Percentiles rank a stretch among this genome's conserved stretches.
These are phyloP conservation scores for Paspalum vaginatum DNA, from an alignment of 176 grass and related monocot genomes.

Conservation along the genomic window DNA sequence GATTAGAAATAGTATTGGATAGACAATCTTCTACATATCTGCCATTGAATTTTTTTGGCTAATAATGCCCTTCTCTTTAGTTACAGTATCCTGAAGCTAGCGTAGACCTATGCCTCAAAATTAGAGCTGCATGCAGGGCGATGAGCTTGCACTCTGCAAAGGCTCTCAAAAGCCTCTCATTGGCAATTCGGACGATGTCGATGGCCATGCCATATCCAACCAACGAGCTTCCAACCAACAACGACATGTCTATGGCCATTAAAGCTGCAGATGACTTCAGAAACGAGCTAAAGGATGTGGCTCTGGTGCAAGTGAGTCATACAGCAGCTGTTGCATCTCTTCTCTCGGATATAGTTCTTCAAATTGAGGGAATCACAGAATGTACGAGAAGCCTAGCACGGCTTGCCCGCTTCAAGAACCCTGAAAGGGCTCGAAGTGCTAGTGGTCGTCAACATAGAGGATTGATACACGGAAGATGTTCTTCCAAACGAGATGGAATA, in stretches of 20 bases:
- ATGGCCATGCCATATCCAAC: slow-evolving; percentile 48
- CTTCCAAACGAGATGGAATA: not conserved
- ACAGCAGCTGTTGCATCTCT: slow-evolving; percentile 60
- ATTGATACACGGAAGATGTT: not conserved
- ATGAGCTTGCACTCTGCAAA: slow-evolving; percentile 78
- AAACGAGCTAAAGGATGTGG: slow-evolving; percentile 28
- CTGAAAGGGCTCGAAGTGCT: slow-evolving; percentile 40
- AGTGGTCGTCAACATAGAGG: slow-evolving; percentile 47
- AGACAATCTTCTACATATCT: too few relatives aligned
- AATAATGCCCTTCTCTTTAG: not conserved
- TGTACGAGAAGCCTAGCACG: slow-evolving; percentile 54
- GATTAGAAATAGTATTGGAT: too few relatives aligned
- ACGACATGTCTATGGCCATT: slow-evolving; percentile 51
- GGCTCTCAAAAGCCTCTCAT: slow-evolving; percentile 58
- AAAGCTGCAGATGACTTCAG: slow-evolving; percentile 35
- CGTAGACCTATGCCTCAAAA: slow-evolving; percentile 45
- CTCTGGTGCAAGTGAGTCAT: slow-evolving; percentile 50
- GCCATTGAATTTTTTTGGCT: too few relatives aligned
- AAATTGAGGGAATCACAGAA: slow-evolving; percentile 40
- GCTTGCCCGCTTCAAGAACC: slow-evolving; percentile 57
- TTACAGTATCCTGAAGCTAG: slow-evolving; percentile 50
- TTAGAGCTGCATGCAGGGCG: slow-evolving; percentile 53
- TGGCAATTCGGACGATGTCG: slow-evolving; percentile 46
- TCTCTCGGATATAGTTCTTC: slow-evolving; percentile 61
- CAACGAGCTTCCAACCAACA: too few relatives aligned